Base-by-base conservation (phyloP, 495 filamentous ascomycete genomes). In the Darksidea phi region DNA sequence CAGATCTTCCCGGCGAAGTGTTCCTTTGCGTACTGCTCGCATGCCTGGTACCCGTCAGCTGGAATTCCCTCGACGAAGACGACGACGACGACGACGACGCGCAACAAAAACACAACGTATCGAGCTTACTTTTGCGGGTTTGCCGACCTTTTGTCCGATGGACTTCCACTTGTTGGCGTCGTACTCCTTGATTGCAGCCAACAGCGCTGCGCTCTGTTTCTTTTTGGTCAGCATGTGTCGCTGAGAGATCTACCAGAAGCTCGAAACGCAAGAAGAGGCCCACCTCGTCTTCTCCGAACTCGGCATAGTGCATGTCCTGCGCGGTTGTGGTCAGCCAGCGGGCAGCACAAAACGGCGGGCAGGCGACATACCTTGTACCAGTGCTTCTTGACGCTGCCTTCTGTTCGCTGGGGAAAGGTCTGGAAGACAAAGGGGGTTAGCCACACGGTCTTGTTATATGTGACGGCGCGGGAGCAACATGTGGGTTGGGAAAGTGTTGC, bases 351-450 rank as follows among this genome's bases (percentile, higher is more conserved):
- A 67, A 48, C 63, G 51, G 42, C 51, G 51, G 46, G 2, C 54
- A 56, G 54, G 24, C 28, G 24, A 34, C 53, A 68, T 79, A 92
- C 91, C 82, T 98, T 98, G 73, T 98, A 98, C 94, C 94, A 98
- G 74, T 98, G 94, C 77, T 98, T 98, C 81, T 98, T 98, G 11
- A 98, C 94, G 69, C 91, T 96, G 17, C 94, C 94, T 74, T 98
- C 94, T 21, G 94, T 98, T 64, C 94, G 81, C 17, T 82, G 84
- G 15, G 94, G 94, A 74, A 98, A 98, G 10, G 88, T 91, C 90
- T 95, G 70, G 41, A 6, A 24, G 34, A 59, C 28, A 32, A 23
- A 54, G 52, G 49, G 65, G 28, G 28, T 32, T 10, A 32, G 28
- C 28, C 28, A 32, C 28, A 4, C 28, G 28, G 28, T 32, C 28